Conservation (phyloP, 2,329 filamentous ascomycete species). For the Colletotrichum sojae region DNA sequence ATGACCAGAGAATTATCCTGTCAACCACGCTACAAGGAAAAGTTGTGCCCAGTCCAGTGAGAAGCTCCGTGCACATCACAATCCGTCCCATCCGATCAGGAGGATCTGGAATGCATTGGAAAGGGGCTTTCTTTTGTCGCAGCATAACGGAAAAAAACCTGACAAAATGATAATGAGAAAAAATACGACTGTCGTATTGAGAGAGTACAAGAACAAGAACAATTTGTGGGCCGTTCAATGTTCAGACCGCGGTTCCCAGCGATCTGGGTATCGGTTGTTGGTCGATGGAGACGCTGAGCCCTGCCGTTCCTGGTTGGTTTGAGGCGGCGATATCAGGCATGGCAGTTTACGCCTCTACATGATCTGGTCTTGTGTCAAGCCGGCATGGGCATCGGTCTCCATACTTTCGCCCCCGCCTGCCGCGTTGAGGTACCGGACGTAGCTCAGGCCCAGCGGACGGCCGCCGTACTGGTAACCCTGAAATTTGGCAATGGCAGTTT, state of each 20-base stretch:
- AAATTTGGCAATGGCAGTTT: constrained; percentile 97
- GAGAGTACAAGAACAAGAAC: constrained; percentile 21
- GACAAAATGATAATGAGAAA: not conserved
- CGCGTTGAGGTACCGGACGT: constrained; percentile 90
- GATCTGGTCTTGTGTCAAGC: constrained; percentile 97
- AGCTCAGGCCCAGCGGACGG: constrained; percentile 91
- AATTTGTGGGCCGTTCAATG: constrained; percentile 5
- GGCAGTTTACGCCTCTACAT: constrained; percentile 72
- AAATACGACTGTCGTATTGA: constrained; percentile 2
- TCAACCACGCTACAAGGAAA: too few species aligned
- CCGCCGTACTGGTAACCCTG: constrained; percentile 98
- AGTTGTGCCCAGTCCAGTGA: not conserved
- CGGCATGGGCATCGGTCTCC: constrained; percentile 83
- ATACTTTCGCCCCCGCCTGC: constrained; percentile 77
- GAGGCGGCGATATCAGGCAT: not conserved
- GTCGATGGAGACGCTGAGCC: not conserved
- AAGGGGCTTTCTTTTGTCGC: constrained; percentile 7
- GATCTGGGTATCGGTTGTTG: not conserved
- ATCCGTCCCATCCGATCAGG: not conserved
- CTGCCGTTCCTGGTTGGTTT: too few species aligned
- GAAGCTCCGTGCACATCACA: not conserved
- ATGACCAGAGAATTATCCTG: not conserved
- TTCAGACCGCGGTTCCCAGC: not conserved
- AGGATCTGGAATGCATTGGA: constrained; percentile 8
- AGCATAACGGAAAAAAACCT: constrained; percentile 6